These are phyloP conservation scores for Colletotrichum agaves DNA, from an alignment of 2,329 filamentous ascomycete genomes.

Conservation along the genomic window DNA sequence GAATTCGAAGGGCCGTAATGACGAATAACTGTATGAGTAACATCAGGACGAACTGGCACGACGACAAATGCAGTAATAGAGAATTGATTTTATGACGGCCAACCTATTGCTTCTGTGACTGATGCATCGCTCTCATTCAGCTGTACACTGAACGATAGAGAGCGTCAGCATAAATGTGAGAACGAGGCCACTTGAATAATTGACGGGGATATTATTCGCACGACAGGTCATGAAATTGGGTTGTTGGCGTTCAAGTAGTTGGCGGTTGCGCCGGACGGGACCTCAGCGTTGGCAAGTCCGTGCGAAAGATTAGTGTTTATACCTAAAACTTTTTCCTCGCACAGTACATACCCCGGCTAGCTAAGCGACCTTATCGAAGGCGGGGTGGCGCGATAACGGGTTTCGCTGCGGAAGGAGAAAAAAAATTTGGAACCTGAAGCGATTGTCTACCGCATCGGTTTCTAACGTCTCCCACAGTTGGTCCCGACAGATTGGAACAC, in stretches of 20 bases:
- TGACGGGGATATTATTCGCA: no score
- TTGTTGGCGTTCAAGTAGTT: no score
- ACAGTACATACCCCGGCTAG: slow-evolving; percentile 2
- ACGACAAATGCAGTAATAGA: slow-evolving; percentile 5
- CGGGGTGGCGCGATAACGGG: slow-evolving; percentile 39
- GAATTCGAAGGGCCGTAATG: slow-evolving; percentile 10
- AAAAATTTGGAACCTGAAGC: slow-evolving; percentile 35
- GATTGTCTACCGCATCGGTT: slow-evolving; percentile 16
- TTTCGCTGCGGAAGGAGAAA: slow-evolving; percentile 31
- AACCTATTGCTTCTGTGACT: not conserved
- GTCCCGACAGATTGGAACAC: slow-evolving; percentile 35
- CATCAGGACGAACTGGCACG: slow-evolving; percentile 5
- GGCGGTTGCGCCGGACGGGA: no score
- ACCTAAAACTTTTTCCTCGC: not conserved
- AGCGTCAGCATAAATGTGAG: no score
- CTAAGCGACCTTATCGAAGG: slow-evolving; percentile 33
- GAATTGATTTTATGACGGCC: not conserved
- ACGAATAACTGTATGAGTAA: slow-evolving; percentile 3
- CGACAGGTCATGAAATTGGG: no score
- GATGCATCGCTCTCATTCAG: not conserved
- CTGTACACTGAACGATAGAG: no score
- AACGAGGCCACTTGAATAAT: no score
- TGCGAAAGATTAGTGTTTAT: not conserved
- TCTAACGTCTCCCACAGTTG: slow-evolving; percentile 32
- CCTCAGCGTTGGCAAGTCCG: no score